Conservation (phyloP, 2,329 filamentous ascomycete species). For the Aspergillus jensenii region DNA sequence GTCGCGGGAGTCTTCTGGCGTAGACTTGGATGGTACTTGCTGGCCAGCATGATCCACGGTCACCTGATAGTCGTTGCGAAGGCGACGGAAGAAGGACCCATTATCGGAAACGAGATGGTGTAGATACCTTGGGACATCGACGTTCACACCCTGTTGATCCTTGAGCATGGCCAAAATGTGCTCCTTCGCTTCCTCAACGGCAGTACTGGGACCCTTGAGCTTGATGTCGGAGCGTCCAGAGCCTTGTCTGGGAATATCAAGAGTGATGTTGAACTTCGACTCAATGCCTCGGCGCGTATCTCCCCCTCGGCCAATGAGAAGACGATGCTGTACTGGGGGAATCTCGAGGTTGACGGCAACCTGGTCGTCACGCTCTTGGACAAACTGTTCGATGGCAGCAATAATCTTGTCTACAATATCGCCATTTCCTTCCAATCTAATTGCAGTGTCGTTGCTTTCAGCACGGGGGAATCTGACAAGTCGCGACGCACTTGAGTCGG, state of each 20-base stretch:
- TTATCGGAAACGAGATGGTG: constrained; percentile 82
- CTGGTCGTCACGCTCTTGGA: constrained; percentile 80
- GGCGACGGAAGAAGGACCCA: constrained; percentile 87
- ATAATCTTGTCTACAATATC: constrained; percentile 87
- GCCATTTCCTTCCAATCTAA: constrained; percentile 83
- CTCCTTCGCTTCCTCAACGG: constrained; percentile 81
- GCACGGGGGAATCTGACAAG: constrained; percentile 94
- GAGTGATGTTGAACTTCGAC: constrained; percentile 76
- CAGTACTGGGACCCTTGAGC: constrained; percentile 72
- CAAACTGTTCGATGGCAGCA: constrained; percentile 75
- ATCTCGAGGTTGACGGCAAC: constrained; percentile 77
- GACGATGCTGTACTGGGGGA: constrained; percentile 83
- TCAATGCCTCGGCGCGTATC: constrained; percentile 84
- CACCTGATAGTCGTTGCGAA: constrained; percentile 82
- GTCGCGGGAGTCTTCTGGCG: constrained; percentile 48
- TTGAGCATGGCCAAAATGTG: constrained; percentile 77
- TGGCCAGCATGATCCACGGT: constrained; percentile 89
- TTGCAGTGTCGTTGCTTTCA: constrained; percentile 76
- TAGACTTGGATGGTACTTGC: constrained; percentile 68
- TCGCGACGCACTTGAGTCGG: constrained; percentile 80
- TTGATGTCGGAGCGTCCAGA: constrained; percentile 82
- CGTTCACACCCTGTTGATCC: constrained; percentile 81
- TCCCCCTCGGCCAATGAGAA: constrained; percentile 88
- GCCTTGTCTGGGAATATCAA: constrained; percentile 90
- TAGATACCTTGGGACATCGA: constrained; percentile 77